Evolutionary conservation across 2,329 filamentous ascomycete species (phyloP), one percentile per base, ranked within the genome.

Genomic region (Beauveria sp.): DNA sequence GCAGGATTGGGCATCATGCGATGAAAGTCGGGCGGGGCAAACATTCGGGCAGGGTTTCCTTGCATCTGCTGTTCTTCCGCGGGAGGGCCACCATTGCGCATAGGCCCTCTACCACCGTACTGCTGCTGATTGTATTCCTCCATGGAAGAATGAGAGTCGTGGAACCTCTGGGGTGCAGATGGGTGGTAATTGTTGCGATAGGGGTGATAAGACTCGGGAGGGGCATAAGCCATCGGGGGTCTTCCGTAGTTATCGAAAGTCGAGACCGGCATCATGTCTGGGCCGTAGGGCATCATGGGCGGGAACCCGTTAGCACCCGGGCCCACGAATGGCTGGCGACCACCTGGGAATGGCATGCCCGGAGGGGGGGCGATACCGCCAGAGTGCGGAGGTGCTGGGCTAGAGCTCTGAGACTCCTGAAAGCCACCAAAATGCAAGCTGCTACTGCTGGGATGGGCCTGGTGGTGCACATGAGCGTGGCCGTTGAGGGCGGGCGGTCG

Each of bases 91-190:
- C 74, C 74, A 44, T 74, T 80, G n/a, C 74, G 73, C 47, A 70
- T 72, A 28, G 73, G 75, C 28, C 70, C 73, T 30, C 74, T 67
- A 63, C 76, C 77, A 28, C 71, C 73, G 58, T 72, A 75, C 59
- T 76, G 69, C 59, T 76, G 69, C 61, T 73, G 75, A 34, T 72
- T 75, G 14, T 81, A 79, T 44, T 79, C 79, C 18, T 73, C 76
- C 48, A 78, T 77, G 5, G 84, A 84, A 41, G 82, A 78, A 63
- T 85, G 84, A 2, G 84, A 86, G 41, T 80, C 84, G 60, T 85
- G 84, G 67, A 84, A 84, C 70, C 83, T 86, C 64, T 83, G 83
- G 4, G 83, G 80, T 2, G 83, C 84, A 1, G 80, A 78, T 2
- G 83, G 80, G 3, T 79, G 80, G 67, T 82, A 81, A 64, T 72